These are phyloP conservation scores for Omphalotus olearius DNA, from an alignment of 1,284 basidiomycete genomes.

Conservation along the genomic window DNA sequence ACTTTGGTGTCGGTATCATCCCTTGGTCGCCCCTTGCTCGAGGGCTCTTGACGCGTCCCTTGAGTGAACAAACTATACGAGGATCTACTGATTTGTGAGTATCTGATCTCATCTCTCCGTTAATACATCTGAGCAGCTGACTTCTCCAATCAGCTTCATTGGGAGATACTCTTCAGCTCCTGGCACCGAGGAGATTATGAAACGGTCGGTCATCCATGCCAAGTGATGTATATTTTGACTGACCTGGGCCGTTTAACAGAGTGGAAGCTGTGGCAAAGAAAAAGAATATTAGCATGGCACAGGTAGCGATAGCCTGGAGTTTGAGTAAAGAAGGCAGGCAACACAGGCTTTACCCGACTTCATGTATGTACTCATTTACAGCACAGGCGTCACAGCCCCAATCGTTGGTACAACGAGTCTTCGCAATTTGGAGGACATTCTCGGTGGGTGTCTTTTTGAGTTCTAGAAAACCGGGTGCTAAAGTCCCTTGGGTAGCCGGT, in stretches of 20 bases:
- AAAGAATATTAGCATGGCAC: constrained; percentile 12
- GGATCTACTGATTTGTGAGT: constrained; percentile 29
- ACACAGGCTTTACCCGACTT: not conserved
- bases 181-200: constrained; percentile 6
- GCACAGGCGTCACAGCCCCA: constrained; percentile 16
- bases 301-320: constrained; percentile 13
- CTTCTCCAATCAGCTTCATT: not conserved
- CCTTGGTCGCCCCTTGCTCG: constrained; percentile 49
- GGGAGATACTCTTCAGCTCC: constrained; percentile 2
- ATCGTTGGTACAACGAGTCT: constrained; percentile 19
- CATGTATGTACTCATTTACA: not conserved
- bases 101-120: not conserved
- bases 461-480: not conserved
- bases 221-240: not conserved
- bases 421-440: constrained; percentile 15
- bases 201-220: not conserved
- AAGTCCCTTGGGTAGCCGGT: not conserved
- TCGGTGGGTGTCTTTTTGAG: constrained; percentile 9
- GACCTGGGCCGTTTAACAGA: not conserved
- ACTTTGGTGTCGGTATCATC: constrained; percentile 36
- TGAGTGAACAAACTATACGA: constrained; percentile 29
- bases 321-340: constrained; percentile 4
- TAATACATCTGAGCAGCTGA: not conserved
- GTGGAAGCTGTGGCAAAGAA: constrained; percentile 12
- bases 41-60: constrained; percentile 41